Base-by-base conservation (phyloP, 2,329 filamentous ascomycete genomes). In the Bertia moriformis region DNA sequence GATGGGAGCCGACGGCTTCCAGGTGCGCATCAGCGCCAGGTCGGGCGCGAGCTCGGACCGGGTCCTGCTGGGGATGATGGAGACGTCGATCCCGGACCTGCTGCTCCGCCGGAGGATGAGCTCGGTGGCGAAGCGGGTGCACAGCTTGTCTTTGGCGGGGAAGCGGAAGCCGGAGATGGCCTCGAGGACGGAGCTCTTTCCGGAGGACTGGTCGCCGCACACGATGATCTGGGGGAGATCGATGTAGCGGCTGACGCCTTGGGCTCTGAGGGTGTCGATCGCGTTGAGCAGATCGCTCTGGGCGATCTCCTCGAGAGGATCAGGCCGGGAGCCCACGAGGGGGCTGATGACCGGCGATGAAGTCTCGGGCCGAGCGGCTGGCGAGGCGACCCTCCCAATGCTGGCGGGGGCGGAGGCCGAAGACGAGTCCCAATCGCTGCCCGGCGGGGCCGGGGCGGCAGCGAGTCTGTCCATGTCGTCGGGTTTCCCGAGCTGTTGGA, bases 141-240 rank as follows among this genome's bases (percentile, higher is more conserved):
- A 80, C 0, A 78, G 49, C 27, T 64, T 69, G 39, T 71, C 68
- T 18, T 73, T 70, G 5, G 62, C 57, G 0, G 74, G 74, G 43
- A 82, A 81, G 0, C 64, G 61, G 2, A 81, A 62, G 3, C 71
- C 65, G 0, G 75, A 76, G 29, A 82, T 71, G 1, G 73, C 75
- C 46, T 81, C 73, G 0, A 82, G 63, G 0, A 79, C 71, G 0
- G 73, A 78, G 41, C 70, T 77, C 50, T 82, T 82, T 3, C 75
- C 76, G 1, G 68, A 67, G 0, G 68, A 75, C 45, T 78, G 73
- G 41, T 78, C 68, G 2, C 76, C 74, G 38, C 67, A 72, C 12
- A 78, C 72, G 19, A 78, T 66, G 41, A 67, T 63, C 44, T 67
- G 56, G 0, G 64, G 65, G 0, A 66, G 51, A 13, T 58, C 56